Evolutionary conservation across 2,329 filamentous ascomycete species (phyloP).

Genomic region (Leptosphaerulina australis): DNA sequence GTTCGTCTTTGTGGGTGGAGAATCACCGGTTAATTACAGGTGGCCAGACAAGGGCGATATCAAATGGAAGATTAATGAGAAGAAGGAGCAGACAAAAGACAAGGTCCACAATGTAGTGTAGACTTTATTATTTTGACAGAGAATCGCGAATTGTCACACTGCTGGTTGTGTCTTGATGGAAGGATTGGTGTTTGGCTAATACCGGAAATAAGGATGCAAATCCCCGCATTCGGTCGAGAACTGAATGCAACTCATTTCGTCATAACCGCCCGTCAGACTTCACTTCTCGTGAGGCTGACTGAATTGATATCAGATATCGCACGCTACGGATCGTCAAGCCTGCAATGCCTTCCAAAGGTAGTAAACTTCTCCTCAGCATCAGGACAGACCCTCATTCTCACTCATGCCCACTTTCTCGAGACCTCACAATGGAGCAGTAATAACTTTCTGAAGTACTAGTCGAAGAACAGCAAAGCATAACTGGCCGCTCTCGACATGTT

Average conservation of each 20-base stretch:
- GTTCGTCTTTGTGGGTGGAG: slow-evolving; percentile 41
- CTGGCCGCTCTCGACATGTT: background rate
- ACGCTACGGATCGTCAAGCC: background rate
- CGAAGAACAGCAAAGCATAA: background rate
- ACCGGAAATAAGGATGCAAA: slow-evolving; percentile 11
- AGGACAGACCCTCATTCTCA: background rate
- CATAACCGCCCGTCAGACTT: slow-evolving; percentile 1
- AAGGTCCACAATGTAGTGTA: slow-evolving; percentile 18
- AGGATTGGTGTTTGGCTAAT: background rate
- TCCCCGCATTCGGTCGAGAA: slow-evolving; percentile 14
- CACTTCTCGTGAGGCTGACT: background rate
- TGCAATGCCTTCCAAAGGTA: background rate
- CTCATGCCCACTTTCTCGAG: too few species aligned
- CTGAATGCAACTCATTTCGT: background rate
- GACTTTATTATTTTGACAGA: too few species aligned
- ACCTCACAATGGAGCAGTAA: too few species aligned
- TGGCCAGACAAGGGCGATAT: slow-evolving; percentile 37
- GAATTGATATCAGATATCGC: background rate
- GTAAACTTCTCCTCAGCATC: background rate
- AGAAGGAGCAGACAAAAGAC: slow-evolving; percentile 26
- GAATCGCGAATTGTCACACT: background rate
- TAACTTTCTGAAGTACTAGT: too few species aligned
- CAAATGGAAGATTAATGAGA: slow-evolving; percentile 23
- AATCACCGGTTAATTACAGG: slow-evolving; percentile 40
- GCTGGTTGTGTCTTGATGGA: background rate